phyloP scores from a whole-genome alignment of 2,329 filamentous ascomycete species.

The Colletotrichum nymphaeae region DNA sequence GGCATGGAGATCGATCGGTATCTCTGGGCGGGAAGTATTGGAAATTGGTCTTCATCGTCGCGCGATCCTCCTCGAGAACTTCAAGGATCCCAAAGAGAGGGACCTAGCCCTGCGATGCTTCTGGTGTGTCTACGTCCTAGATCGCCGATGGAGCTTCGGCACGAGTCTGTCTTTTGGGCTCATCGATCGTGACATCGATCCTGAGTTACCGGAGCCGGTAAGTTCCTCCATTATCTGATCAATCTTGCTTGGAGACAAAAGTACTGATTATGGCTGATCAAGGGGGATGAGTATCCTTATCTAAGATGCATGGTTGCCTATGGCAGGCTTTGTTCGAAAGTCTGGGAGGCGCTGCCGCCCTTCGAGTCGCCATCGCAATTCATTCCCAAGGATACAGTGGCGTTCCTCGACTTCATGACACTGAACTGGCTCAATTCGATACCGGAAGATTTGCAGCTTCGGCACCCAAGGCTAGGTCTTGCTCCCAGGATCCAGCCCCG shows the following conservation, averaged over 20 bases:
- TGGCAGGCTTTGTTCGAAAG: constrained; percentile 56
- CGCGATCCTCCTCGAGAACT: constrained; percentile 53
- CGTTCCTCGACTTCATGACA: constrained; percentile 53
- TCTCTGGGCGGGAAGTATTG: constrained; percentile 57
- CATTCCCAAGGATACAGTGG: constrained; percentile 51
- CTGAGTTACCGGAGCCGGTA: constrained; percentile 57
- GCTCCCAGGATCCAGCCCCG: constrained; percentile 45
- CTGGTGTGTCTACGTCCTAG: constrained; percentile 63
- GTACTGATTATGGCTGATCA: fast-evolving
- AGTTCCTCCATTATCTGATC: not conserved
- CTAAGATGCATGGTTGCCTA: constrained; percentile 61
- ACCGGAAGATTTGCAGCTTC: constrained; percentile 51
- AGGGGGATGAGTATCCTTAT: constrained; percentile 51
- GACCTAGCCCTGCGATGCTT: constrained; percentile 53
- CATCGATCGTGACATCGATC: constrained; percentile 61
- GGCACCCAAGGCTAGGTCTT: constrained; percentile 50
- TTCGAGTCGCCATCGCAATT: constrained; percentile 46
- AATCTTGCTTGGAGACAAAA: too few species aligned
- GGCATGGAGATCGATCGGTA: constrained; percentile 59
- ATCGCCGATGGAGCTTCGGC: constrained; percentile 63
- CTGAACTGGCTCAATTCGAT: constrained; percentile 59
- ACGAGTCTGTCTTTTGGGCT: constrained; percentile 61
- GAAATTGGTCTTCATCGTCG: constrained; percentile 61
- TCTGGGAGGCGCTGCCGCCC: constrained; percentile 56
- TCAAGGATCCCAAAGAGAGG: constrained; percentile 44